Evolutionary conservation across 192 early-diverging fungal genomes (phyloP).

Genomic region (Allomyces macrogynus): DNA sequence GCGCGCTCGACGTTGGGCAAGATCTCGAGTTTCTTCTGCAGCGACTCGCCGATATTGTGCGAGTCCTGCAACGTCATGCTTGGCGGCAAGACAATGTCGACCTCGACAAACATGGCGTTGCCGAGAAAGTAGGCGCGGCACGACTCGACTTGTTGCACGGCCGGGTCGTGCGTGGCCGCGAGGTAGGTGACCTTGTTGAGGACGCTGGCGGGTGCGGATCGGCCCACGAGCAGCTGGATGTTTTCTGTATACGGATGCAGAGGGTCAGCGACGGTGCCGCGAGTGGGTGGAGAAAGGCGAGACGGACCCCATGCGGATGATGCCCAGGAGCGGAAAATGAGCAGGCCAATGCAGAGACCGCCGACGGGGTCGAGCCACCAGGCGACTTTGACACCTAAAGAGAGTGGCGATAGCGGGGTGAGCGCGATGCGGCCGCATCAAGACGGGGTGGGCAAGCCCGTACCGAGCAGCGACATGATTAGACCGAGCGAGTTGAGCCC

Average conservation of each 20-base stretch:
- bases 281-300: neutral
- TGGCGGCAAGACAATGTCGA: conserved; percentile 58
- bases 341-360: conserved; percentile 40
- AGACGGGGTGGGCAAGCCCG: neutral
- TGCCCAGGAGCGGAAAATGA: conserved; percentile 47
- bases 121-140: conserved; percentile 51
- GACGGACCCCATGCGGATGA: conserved; percentile 29
- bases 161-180: conserved; percentile 20
- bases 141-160: conserved; percentile 19
- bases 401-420: neutral
- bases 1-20: conserved; percentile 56
- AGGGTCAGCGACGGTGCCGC: too few relatives aligned
- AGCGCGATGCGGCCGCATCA: too few relatives aligned
- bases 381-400: neutral
- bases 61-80: conserved; percentile 40
- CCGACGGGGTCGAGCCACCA: conserved; percentile 54
- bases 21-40: conserved; percentile 47
- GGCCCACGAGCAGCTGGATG: conserved; percentile 44
- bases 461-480: conserved; percentile 36
- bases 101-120: conserved; percentile 44
- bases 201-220: conserved; percentile 33
- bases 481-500: conserved; percentile 51
- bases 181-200: conserved; percentile 46
- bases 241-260: too few relatives aligned
- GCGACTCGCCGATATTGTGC: conserved; percentile 55